Conservation (phyloP, 495 filamentous ascomycete species). For the Talaromyces wortmannii region DNA sequence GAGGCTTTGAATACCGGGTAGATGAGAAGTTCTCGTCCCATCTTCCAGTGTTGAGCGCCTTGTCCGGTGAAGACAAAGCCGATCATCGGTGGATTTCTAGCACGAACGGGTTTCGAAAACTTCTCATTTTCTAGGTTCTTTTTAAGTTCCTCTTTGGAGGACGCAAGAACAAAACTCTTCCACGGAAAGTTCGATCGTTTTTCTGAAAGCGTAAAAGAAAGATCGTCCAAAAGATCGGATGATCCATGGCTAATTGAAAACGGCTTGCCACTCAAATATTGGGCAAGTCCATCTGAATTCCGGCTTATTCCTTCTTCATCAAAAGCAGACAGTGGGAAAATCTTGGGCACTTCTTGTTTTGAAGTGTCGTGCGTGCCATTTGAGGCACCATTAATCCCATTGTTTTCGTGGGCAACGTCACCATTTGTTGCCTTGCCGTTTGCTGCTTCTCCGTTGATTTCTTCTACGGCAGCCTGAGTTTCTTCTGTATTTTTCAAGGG, state of each 20-base stretch:
- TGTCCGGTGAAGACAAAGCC: constrained; percentile 29
- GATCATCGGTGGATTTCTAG: constrained; percentile 6
- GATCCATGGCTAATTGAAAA: neutral
- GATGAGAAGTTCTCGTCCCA: constrained; percentile 21
- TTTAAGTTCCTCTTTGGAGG: constrained; percentile 14
- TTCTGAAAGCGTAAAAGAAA: constrained; percentile 17
- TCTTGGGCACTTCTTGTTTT: constrained; percentile 5
- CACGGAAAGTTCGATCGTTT: constrained; percentile 17
- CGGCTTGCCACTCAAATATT: constrained; percentile 10
- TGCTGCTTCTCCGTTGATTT: neutral
- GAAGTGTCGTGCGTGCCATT: neutral
- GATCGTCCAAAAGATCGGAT: constrained; percentile 11
- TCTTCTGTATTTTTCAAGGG: neutral
- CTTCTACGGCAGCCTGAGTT: neutral
- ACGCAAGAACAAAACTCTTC: constrained; percentile 16
- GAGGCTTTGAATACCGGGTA: constrained; percentile 20
- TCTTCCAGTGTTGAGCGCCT: constrained; percentile 24
- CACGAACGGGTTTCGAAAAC: constrained; percentile 11
- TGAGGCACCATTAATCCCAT: neutral
- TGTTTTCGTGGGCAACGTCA: neutral
- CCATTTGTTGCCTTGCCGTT: neutral
- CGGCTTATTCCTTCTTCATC: constrained; percentile 24
- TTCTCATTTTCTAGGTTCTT: constrained; percentile 10
- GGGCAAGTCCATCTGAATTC: constrained; percentile 12
- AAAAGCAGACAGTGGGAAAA: constrained; percentile 20